Evolutionary conservation across 106 monocot genomes (phyloP).

Genomic region (Platanthera zijinensis): DNA sequence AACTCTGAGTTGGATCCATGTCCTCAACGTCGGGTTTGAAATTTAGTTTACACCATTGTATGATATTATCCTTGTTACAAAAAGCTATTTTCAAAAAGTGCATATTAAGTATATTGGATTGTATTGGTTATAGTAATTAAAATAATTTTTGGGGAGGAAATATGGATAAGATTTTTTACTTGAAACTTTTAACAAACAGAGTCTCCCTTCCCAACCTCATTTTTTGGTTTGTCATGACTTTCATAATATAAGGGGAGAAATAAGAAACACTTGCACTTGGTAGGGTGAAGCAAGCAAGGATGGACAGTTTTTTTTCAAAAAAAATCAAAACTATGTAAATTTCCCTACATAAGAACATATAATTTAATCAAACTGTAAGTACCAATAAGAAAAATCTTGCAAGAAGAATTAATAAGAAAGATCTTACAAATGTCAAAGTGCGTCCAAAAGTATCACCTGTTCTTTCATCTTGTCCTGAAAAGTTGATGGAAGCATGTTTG

Average conservation of each 20-base stretch:
- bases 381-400: neutral
- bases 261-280: neutral
- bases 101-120: too few species aligned
- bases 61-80: too few species aligned
- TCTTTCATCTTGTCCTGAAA: constrained; percentile 99
- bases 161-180: too few species aligned
- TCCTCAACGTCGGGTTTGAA: too few species aligned
- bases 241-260: neutral
- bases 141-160: too few species aligned
- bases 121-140: too few species aligned
- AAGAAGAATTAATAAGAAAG: neutral
- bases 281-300: neutral
- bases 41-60: too few species aligned
- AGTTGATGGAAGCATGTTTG: constrained; percentile 97
- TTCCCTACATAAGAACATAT: neutral
- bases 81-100: too few species aligned
- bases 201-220: too few species aligned
- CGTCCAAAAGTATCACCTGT: constrained; percentile 41
- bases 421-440: neutral
- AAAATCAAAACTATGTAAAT: neutral
- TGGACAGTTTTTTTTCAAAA: neutral
- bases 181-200: too few species aligned
- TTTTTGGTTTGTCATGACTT: too few species aligned
- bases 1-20: too few species aligned
- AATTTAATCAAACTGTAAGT: neutral